A percentile compares a stretch with the other conserved stretches of the same genome.
Conservation (phyloP, 345 rosid genomes). For the Angophora floribunda region DNA sequence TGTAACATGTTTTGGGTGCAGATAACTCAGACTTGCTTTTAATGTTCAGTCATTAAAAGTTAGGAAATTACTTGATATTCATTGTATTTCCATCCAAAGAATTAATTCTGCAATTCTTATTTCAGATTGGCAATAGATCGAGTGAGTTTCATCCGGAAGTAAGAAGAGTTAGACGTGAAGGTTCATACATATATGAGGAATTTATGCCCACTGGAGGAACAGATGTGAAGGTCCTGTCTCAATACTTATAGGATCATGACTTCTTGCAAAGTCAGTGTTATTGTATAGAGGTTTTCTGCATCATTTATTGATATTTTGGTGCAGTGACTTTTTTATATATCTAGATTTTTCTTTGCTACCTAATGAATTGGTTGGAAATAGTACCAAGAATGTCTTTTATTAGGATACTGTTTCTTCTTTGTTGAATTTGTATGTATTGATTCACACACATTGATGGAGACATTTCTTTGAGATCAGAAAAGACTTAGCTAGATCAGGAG, state of each 20-base stretch:
- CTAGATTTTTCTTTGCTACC: not conserved
- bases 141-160: slow-evolving; percentile 99
- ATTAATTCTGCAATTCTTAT: not conserved
- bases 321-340: not conserved
- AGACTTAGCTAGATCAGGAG: not conserved
- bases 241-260: not conserved
- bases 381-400: not conserved
- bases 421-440: not conserved
- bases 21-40: not conserved
- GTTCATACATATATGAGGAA: slow-evolving; percentile 97
- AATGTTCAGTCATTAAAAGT: not conserved
- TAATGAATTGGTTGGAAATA: not conserved
- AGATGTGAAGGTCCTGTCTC: slow-evolving; percentile 79
- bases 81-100: not conserved
- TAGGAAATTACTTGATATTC: not conserved
- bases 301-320: not conserved
- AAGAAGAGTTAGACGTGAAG: slow-evolving; percentile 98
- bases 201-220: slow-evolving; percentile 99
- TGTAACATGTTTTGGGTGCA: not conserved
- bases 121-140: slow-evolving; percentile 91
- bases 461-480: not conserved
- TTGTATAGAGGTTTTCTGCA: not conserved
- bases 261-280: not conserved
- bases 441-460: not conserved
- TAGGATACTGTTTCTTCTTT: not conserved